These are phyloP conservation scores for Trichoderma sp. DNA, from an alignment of 2,329 filamentous ascomycete species.

Conservation along the genomic window DNA sequence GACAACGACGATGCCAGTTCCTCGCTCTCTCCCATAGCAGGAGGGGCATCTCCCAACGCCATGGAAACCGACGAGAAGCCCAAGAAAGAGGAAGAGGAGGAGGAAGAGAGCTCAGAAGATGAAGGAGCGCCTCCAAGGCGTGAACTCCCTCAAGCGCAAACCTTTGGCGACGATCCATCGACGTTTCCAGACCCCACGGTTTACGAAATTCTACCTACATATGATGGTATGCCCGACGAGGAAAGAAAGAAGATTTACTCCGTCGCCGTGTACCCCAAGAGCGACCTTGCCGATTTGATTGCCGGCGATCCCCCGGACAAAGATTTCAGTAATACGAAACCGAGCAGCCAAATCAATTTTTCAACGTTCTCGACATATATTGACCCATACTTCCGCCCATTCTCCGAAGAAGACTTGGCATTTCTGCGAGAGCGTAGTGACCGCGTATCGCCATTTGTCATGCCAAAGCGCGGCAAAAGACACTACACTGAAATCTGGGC, in stretches of 20 bases:
- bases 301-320: conserved; percentile 88
- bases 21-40: conserved; percentile 58
- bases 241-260: conserved; percentile 86
- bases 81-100: conserved; percentile 47
- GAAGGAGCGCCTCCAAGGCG: conserved; percentile 62
- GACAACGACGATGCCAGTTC: conserved; percentile 60
- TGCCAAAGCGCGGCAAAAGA: conserved; percentile 80
- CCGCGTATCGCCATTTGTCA: conserved; percentile 77
- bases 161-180: conserved; percentile 88
- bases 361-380: conserved; percentile 90
- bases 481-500: conserved; percentile 92
- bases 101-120: conserved; percentile 58
- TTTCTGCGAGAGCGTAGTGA: conserved; percentile 91
- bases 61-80: conserved; percentile 63
- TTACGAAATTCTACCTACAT: conserved; percentile 83
- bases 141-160: conserved; percentile 75
- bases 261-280: conserved; percentile 78
- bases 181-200: conserved; percentile 90
- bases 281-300: conserved; percentile 80
- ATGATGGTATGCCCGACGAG: conserved; percentile 76
- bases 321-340: conserved; percentile 93
- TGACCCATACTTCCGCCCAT: conserved; percentile 85
- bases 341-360: conserved; percentile 90
- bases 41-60: conserved; percentile 48
- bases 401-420: conserved; percentile 90